These are phyloP conservation scores for Leersia perrieri DNA, from an alignment of 176 grass and related monocot species.

Conservation along the genomic window DNA sequence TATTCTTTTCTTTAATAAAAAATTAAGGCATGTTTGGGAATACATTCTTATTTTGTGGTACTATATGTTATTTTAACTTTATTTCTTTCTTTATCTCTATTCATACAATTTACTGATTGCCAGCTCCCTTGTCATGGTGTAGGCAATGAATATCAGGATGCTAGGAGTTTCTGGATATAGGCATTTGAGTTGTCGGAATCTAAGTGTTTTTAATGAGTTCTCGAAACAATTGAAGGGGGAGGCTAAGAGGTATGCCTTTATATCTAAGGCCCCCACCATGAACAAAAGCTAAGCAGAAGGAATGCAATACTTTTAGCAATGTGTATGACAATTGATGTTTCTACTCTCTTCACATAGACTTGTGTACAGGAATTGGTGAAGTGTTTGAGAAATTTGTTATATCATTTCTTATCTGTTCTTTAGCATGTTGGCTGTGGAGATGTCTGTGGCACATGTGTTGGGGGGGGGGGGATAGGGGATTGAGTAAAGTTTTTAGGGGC, in stretches of 20 bases:
- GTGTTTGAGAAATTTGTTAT: background rate
- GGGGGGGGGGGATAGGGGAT: background rate
- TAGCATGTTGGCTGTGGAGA: background rate
- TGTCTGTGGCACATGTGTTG: background rate
- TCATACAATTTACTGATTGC: conserved; percentile 16
- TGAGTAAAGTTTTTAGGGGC: background rate
- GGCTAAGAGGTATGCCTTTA: conserved; percentile 61
- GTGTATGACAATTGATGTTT: background rate
- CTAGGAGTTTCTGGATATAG: conserved; percentile 39
- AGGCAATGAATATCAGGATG: conserved; percentile 47
- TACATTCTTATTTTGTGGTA: background rate
- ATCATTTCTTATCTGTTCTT: background rate
- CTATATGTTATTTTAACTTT: background rate
- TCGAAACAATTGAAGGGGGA: conserved; percentile 96
- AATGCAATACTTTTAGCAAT: background rate
- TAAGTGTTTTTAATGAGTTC: conserved; percentile 98
- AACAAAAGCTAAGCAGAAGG: background rate
- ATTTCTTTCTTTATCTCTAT: background rate
- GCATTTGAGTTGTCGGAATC: conserved; percentile 58
- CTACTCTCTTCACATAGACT: background rate
- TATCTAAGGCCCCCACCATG: background rate
- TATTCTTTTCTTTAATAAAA: background rate
- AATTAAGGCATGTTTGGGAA: background rate
- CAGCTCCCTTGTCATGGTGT: conserved; percentile 7
- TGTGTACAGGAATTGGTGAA: background rate